These are phyloP conservation scores for Musa troglodytarum DNA, from an alignment of 176 grass and related monocot genomes.

Conservation along the genomic window DNA sequence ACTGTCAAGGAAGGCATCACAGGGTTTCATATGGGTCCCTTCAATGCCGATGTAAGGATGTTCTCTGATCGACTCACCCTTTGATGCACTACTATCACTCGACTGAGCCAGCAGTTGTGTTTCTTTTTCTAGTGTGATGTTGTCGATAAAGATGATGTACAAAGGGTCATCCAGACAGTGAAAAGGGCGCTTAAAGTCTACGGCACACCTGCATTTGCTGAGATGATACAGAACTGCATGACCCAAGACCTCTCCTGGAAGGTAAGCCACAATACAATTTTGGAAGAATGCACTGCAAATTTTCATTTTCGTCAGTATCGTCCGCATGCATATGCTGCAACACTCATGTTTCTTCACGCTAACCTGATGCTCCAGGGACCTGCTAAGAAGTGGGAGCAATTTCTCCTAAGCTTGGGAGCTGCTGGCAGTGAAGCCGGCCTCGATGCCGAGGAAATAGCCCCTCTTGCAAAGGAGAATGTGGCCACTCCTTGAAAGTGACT, in stretches of 20 bases:
- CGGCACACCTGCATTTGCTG: slow-evolving; percentile 39
- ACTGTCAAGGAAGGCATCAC: slow-evolving; percentile 50
- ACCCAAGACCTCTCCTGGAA: slow-evolving; percentile 87
- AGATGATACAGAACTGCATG: slow-evolving; percentile 92
- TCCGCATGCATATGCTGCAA: background rate
- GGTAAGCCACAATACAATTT: slow-evolving; percentile 20
- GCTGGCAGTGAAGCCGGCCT: slow-evolving; percentile 49
- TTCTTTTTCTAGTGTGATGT: slow-evolving; percentile 39
- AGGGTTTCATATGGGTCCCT: slow-evolving; percentile 45
- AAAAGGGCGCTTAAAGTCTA: slow-evolving; percentile 53
- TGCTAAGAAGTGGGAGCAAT: slow-evolving; percentile 76
- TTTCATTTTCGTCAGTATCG: too few relatives aligned
- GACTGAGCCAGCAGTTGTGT: background rate
- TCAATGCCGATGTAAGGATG: slow-evolving; percentile 43
- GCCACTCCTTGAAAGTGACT: slow-evolving; percentile 47
- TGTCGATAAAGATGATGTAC: slow-evolving; percentile 41
- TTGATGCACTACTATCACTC: background rate
- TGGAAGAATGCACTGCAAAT: too few relatives aligned
- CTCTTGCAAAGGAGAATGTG: slow-evolving; percentile 73
- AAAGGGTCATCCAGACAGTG: slow-evolving; percentile 50
- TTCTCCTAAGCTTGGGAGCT: slow-evolving; percentile 44
- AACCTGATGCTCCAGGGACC: slow-evolving; percentile 35
- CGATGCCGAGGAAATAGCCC: slow-evolving; percentile 64
- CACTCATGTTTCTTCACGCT: background rate
- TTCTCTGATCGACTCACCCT: background rate